Evolutionary conservation across 2,329 filamentous ascomycete species (phyloP).

Genomic region (Clarireedia hainanense): DNA sequence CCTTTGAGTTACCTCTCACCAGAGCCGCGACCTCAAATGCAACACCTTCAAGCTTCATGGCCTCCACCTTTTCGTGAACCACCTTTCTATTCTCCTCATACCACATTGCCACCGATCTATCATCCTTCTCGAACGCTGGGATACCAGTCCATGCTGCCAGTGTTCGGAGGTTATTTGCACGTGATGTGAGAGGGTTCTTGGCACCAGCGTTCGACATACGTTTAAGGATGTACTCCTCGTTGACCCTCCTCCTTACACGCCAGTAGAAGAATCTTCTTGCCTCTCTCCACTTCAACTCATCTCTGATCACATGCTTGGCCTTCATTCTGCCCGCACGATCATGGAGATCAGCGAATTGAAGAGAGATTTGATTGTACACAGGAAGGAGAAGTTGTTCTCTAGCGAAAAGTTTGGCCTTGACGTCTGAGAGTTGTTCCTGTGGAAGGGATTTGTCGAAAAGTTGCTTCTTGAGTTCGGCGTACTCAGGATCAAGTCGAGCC

Average conservation of each 20-base stretch:
- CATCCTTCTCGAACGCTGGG: slow-evolving; percentile 67
- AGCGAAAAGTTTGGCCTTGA: slow-evolving; percentile 77
- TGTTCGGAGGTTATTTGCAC: slow-evolving; percentile 61
- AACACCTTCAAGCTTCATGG: slow-evolving; percentile 68
- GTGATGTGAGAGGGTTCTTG: slow-evolving; percentile 40
- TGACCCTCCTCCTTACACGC: slow-evolving; percentile 92
- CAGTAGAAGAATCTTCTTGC: slow-evolving; percentile 99
- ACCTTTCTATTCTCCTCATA: slow-evolving; percentile 89
- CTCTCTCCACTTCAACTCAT: slow-evolving; percentile 76
- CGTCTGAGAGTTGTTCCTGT: slow-evolving; percentile 64
- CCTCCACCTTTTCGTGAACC: slow-evolving; percentile 77
- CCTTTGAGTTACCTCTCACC: slow-evolving; percentile 53
- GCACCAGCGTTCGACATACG: slow-evolving; percentile 54
- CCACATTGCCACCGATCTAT: slow-evolving; percentile 83
- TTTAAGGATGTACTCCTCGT: slow-evolving; percentile 95
- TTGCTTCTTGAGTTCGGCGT: slow-evolving; percentile 76
- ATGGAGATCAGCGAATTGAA: slow-evolving; percentile 95
- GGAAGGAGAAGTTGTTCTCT: slow-evolving; percentile 87
- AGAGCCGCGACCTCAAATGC: slow-evolving; percentile 62
- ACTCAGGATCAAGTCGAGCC: slow-evolving; percentile 81
- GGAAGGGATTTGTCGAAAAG: slow-evolving; percentile 56
- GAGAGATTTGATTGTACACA: slow-evolving; percentile 89
- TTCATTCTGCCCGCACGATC: slow-evolving; percentile 97
- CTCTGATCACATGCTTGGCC: slow-evolving; percentile 90
- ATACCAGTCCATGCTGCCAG: slow-evolving; percentile 80